Conservation (phyloP, 1,139 yeast genomes). For the Yamadazyma dushanensis region DNA sequence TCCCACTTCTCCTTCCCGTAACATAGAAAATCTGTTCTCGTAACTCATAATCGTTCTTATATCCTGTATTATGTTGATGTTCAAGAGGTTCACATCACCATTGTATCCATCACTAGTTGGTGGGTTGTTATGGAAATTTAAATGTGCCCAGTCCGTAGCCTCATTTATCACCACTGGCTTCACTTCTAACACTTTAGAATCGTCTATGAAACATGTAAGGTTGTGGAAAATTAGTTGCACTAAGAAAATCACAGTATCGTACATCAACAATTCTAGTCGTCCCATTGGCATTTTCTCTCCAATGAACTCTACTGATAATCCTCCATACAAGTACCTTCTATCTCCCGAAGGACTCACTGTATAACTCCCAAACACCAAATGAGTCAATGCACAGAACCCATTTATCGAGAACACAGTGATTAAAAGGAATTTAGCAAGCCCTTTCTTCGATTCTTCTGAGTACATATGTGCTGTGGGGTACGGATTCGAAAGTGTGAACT, state of each 20-base stretch:
- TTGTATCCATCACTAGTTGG: conserved; percentile 36
- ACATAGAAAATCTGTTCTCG: conserved; percentile 10
- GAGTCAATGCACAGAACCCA: conserved; percentile 25
- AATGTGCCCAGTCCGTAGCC: conserved; percentile 8
- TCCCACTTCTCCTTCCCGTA: not conserved
- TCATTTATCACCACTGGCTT: conserved; percentile 5
- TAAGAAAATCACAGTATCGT: conserved; percentile 28
- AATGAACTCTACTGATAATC: conserved; percentile 39
- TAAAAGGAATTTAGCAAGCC: conserved; percentile 29
- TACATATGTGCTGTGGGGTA: conserved; percentile 16
- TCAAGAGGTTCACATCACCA: conserved; percentile 36
- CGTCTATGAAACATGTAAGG: conserved; percentile 34
- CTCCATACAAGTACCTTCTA: conserved; percentile 32
- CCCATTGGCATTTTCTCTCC: conserved; percentile 38
- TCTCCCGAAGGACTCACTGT: conserved; percentile 12
- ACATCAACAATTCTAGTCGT: conserved; percentile 25
- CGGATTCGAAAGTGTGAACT: conserved; percentile 33
- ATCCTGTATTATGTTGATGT: conserved; percentile 26
- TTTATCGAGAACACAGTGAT: conserved; percentile 26
- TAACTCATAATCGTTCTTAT: conserved; percentile 23
- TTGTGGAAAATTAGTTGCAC: conserved; percentile 34
- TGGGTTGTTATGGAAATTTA: not conserved
- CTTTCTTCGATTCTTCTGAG: conserved; percentile 29
- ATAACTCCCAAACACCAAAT: conserved; percentile 31
- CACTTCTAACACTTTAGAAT: conserved; percentile 27